Base-by-base conservation (phyloP, 768 basidiomycete species). In the Podaxis pistillaris region DNA sequence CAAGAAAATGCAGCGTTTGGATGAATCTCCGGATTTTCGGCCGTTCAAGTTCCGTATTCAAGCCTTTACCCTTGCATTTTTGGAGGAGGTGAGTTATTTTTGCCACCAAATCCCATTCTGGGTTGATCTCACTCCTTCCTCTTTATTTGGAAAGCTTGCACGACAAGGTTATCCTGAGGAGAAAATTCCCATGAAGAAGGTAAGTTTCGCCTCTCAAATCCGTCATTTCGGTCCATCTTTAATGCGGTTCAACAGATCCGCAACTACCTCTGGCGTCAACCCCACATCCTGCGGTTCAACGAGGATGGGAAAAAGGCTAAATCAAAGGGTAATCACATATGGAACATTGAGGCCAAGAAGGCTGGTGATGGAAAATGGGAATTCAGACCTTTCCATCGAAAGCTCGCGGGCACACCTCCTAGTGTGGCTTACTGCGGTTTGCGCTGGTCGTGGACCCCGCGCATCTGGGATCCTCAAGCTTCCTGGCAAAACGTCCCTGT, bases 31-130 rank as follows among this genome's bases (percentile, higher is more conserved):
- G 47, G 96, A 98, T 75, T 99, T 96, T 76, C 86, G 96, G 28
- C 96, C 96, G 53, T 98, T 99, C 86, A 98, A 98, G 76, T 99
- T 99, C 78, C 87, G 96, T 63, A 99, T 99, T 67, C 93, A 94
- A 71, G 96, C 96, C 0, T 99, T 99, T 76, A 98, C 96, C 5
- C 91, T 94, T 69, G 91, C 91, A 2, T 98, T 98, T 71, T 80
- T 95, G 67, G 97, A 98, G 74, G 91, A 94, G 80, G 92, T 92
- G 72, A 67, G 78, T 55, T 37, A 55, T 59, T 56, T 55, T 65
- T 56, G 54, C 62, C 54, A n/a, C 53, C 51, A 12, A 8, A 40
- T n/a, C 36, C 24, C 26, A 8, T 54, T 50, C 40, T 28, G 40
- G 47, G 46, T 59, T 19, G 38, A 30, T 22, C 63, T 54, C 38